Base-by-base conservation (phyloP, 2,329 filamentous ascomycete species). In the Hypoxylon sp. region DNA sequence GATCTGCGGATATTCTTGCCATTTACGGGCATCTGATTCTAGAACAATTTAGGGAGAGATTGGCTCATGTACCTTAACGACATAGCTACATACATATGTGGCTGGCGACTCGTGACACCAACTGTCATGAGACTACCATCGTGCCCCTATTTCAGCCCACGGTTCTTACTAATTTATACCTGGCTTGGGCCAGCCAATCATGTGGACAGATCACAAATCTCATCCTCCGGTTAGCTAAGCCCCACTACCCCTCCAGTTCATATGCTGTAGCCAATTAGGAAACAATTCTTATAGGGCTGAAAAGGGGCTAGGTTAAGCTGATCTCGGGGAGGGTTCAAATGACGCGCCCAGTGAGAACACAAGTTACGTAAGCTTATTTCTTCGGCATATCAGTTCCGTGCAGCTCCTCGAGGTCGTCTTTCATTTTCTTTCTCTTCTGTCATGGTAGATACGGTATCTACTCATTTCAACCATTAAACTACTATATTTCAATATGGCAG, bases 401-500 rank as follows among this genome's bases (percentile, higher is more conserved):
- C 17, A 19, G 4, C 35, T 29, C 19, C 19, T 22, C 19, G 19
- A 22, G 19, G 19, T 55, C 57, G 44, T 35, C 31, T n/a, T 54
- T 46, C 35, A 14, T 22, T 29, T 50, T 37, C 26, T 35, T 46
- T 54, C 13, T 24, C 42, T 44, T 42, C 17, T 50, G 17, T 17
- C 17, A 19, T 19, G 31, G 13, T 17, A 26, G 10, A 24, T 39
- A n/a, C n/a, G n/a, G n/a, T n/a, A 22, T 22, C 19, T 22, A 6
- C 9, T 8, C 31, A 46, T 31, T 19, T n/a, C n/a, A 9, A 8
- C n/a, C 3, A 24, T n/a, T 35, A 35, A 22, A 31, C 19, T 19
- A 13, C 10, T 26, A 53, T 31, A 22, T 46, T 39, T 52, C 14
- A 63, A 31, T 19, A 78, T 75, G 75, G 54, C 71, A 1, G 73